phyloP scores from a whole-genome alignment of 1,284 basidiomycete genomes.

The Pascua sp. region DNA sequence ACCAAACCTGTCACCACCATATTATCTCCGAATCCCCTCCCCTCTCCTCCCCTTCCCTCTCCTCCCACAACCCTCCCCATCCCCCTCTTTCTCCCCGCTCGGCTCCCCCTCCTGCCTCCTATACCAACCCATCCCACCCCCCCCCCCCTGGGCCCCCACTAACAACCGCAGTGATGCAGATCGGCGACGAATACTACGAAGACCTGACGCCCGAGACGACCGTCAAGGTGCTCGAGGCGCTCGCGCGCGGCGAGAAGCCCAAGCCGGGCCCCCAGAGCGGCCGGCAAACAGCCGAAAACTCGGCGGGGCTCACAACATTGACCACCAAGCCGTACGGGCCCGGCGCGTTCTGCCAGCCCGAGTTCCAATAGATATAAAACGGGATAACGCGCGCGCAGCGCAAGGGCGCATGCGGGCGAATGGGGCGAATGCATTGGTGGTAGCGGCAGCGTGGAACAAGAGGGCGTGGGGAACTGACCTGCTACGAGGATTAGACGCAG shows the following conservation, averaged over 20 bases:
- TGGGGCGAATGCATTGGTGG: neutral
- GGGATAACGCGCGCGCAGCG: neutral
- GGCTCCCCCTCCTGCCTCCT: too few relatives aligned
- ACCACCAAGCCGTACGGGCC: slow-evolving; percentile 90
- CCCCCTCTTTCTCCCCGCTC: too few relatives aligned
- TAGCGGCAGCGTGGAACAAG: too few relatives aligned
- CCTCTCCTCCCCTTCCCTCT: too few relatives aligned
- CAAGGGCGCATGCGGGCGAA: neutral
- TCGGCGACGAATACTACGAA: slow-evolving; percentile 98
- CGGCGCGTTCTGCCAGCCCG: slow-evolving; percentile 79
- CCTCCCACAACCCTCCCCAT: too few relatives aligned
- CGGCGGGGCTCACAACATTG: slow-evolving; percentile 79
- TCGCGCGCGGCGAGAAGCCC: slow-evolving; percentile 79
- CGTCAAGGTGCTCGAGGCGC: slow-evolving; percentile 78
- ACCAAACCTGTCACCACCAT: too few relatives aligned
- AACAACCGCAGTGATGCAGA: slow-evolving; percentile 68
- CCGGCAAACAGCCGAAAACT: slow-evolving; percentile 82
- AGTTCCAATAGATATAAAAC: slow-evolving; percentile 65
- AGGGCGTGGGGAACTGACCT: too few relatives aligned
- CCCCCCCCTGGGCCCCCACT: neutral
- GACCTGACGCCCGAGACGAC: slow-evolving; percentile 91
- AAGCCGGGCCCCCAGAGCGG: slow-evolving; percentile 89
- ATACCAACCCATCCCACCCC: too few relatives aligned
- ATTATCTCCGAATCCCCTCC: too few relatives aligned
- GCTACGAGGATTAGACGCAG: too few relatives aligned